Base-by-base conservation (phyloP, 208 protist species). In the Leishmania tropica region DNA sequence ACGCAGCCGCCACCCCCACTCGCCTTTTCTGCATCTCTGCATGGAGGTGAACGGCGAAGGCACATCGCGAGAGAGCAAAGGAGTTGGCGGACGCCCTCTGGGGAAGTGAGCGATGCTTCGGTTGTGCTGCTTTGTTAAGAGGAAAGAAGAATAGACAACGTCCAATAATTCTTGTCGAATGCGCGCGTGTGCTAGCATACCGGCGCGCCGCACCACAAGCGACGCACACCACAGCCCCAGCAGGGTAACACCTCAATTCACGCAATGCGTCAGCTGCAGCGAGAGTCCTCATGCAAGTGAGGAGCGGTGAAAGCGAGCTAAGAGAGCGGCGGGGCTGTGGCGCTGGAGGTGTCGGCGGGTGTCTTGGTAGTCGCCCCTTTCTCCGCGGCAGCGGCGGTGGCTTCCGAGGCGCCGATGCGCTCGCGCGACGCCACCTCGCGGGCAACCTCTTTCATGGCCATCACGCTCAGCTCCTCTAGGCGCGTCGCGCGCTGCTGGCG, bases 391-490 rank as follows among this genome's bases (percentile, higher is more conserved):
- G 47, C n/a, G 31, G 51, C 40, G 1, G 15, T 13, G 2, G 45
- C 24, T 37, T 79, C 74, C 15, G 60, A 65, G 45, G 48, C 28
- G 1, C 53, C 51, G 28, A 65, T 54, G 56, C 68, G 53, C 54
- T 73, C 60, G 19, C 83, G 75, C 58, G 81, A 47, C 21, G 58
- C 79, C 58, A 89, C 64, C 80, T 87, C 86, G 1, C 47, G 48
- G 37, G 76, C 64, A 45, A 92, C 81, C 79, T 87, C 83, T 48
- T 75, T 70, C 79, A 82, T 76, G 3, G 78, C 81, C 56, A 88
- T 70, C 79, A 79, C 74, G 37, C 78, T 85, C 74, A 92, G 81
- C 28, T 62, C 37, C 64, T 84, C 72, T 37, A 92, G 79, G 24
- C 64, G 19, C 37, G 81, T 35, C 71, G 88, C 88, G 11, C 88